These are phyloP conservation scores for Metschnikowia peoriensis DNA, from an alignment of 805 yeast species.

Conservation along the genomic window DNA sequence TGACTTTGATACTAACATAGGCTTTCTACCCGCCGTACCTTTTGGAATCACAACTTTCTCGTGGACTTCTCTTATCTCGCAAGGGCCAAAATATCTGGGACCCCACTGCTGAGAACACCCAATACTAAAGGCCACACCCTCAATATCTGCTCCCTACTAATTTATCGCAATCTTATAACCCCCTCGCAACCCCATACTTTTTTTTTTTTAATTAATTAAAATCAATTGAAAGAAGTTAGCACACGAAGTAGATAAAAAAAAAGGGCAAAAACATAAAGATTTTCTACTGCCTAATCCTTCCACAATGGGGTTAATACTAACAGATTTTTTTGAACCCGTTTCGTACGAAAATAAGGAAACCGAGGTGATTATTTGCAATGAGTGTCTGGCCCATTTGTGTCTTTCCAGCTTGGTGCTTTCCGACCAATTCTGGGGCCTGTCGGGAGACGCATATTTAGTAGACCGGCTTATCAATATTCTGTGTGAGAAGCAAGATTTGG, in stretches of 20 bases:
- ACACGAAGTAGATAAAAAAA: too few relatives aligned
- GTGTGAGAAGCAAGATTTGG: constrained; percentile 26
- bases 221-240: neutral
- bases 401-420: constrained; percentile 34
- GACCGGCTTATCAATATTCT: constrained; percentile 37
- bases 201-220: too few relatives aligned
- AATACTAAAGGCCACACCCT: neutral
- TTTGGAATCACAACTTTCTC: too few relatives aligned
- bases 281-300: neutral
- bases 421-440: constrained; percentile 39
- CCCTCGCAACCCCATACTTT: neutral
- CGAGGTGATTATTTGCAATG: constrained; percentile 40
- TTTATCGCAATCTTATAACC: constrained; percentile 5
- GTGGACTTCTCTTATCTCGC: too few relatives aligned
- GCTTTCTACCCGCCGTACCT: too few relatives aligned
- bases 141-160: constrained; percentile 1
- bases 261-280: neutral
- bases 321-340: constrained; percentile 38
- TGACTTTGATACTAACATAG: too few relatives aligned
- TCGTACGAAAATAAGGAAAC: constrained; percentile 36
- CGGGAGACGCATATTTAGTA: constrained; percentile 43
- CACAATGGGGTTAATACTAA: constrained; percentile 39
- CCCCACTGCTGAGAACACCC: neutral
- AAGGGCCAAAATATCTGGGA: too few relatives aligned
- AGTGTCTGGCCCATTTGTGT: constrained; percentile 42